phyloP scores from a whole-genome alignment of 352 stramenopile genomes.

The Globisporangium irregulare region DNA sequence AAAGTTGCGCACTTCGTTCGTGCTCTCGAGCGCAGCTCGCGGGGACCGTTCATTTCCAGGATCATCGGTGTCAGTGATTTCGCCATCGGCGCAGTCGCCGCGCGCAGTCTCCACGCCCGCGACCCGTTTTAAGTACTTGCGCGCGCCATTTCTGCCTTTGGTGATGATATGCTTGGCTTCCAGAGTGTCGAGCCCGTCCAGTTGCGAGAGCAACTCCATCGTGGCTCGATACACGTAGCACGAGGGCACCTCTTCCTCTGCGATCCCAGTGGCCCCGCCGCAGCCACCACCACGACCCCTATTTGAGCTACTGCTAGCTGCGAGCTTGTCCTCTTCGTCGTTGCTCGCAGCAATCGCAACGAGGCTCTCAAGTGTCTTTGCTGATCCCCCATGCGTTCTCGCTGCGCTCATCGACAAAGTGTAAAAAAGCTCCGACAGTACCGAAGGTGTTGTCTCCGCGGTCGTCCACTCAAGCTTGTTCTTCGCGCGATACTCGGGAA shows the following conservation, averaged over 20 bases:
- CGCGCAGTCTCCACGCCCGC: conserved; percentile 13
- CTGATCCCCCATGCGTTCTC: neutral
- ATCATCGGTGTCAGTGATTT: neutral
- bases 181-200: conserved; percentile 39
- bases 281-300: conserved; percentile 10
- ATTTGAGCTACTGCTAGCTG: conserved; percentile 6
- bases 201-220: conserved; percentile 47
- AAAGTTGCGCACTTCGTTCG: conserved; percentile 18
- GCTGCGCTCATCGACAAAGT: conserved; percentile 13
- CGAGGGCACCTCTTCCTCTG: conserved; percentile 40
- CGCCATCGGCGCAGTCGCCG: neutral
- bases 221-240: conserved; percentile 51
- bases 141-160: conserved; percentile 33
- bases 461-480: conserved; percentile 60
- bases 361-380: neutral
- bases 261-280: conserved; percentile 18
- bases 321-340: neutral
- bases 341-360: neutral
- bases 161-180: conserved; percentile 50
- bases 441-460: conserved; percentile 17
- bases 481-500: conserved; percentile 56
- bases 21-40: neutral
- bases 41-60: neutral
- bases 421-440: conserved; percentile 21
- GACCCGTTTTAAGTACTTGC: conserved; percentile 23